These are phyloP conservation scores for Phaeotremella fagi DNA, from an alignment of 768 basidiomycete species.

Conservation along the genomic window DNA sequence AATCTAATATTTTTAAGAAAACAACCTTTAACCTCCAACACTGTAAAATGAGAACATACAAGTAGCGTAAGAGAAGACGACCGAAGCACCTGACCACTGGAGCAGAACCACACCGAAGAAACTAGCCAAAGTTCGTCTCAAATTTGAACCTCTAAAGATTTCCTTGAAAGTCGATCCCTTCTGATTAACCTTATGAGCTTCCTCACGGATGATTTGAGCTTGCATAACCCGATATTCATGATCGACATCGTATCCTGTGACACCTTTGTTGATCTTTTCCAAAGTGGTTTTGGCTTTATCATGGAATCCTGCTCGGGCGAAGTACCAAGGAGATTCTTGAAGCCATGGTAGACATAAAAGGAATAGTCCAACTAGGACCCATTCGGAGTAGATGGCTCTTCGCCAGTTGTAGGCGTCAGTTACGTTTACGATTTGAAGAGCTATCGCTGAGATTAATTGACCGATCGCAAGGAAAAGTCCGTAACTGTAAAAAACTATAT, in stretches of 20 bases:
- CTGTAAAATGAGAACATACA: neutral
- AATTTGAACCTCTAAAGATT: conserved; percentile 14
- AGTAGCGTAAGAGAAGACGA: conserved; percentile 12
- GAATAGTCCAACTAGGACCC: conserved; percentile 16
- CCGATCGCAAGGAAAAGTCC: neutral
- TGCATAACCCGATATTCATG: conserved; percentile 21
- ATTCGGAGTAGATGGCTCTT: conserved; percentile 4
- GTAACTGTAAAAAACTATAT: neutral
- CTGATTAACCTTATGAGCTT: conserved; percentile 5
- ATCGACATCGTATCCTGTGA: conserved; percentile 25
- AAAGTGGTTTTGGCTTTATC: conserved; percentile 18
- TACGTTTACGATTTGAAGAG: conserved; percentile 1
- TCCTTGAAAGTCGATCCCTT: conserved; percentile 3
- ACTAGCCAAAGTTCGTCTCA: conserved; percentile 11
- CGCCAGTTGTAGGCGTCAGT: neutral
- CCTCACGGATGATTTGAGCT: conserved; percentile 9
- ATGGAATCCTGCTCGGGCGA: conserved; percentile 17
- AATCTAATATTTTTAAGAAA: conserved; percentile 6
- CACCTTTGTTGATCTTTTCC: conserved; percentile 8
- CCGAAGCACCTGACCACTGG: conserved; percentile 6
- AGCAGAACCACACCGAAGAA: conserved; percentile 10
- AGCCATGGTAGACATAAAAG: conserved; percentile 5
- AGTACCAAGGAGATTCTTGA: conserved; percentile 22
- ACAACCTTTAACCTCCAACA: neutral
- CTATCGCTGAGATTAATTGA: neutral